Conservation (phyloP, 306 rosid genomes). For the Medicago truncatula region DNA sequence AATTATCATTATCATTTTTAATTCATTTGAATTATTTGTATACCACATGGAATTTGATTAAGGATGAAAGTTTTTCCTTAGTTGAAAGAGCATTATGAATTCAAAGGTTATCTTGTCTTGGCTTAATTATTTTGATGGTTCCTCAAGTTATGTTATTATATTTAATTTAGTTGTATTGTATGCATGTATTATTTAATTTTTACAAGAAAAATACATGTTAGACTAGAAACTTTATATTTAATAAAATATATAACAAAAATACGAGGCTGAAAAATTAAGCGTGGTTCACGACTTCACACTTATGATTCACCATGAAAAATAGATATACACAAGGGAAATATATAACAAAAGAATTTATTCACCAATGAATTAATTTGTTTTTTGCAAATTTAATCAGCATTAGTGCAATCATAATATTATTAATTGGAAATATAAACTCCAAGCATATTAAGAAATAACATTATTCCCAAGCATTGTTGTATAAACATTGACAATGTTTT, state of each 20-base stretch:
- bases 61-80: conserved; percentile 2
- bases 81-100: conserved; percentile 8
- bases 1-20: neutral
- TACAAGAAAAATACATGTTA: too few species aligned
- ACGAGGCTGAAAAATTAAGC: too few species aligned
- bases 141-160: too few species aligned
- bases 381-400: neutral
- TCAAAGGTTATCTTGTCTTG: neutral
- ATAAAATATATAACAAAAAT: too few species aligned
- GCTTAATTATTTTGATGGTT: too few species aligned
- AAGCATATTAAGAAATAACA: neutral
- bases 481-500: neutral
- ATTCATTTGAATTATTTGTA: conserved; percentile 25
- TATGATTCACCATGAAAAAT: too few species aligned
- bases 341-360: neutral
- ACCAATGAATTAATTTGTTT: neutral
- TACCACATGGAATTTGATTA: neutral
- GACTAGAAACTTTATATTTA: too few species aligned
- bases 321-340: too few species aligned
- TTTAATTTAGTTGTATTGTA: too few species aligned
- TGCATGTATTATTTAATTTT: too few species aligned
- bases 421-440: too few species aligned
- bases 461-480: neutral
- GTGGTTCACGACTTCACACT: too few species aligned
- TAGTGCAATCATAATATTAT: neutral